Evolutionary conservation across 352 stramenopile species (phyloP), one percentile per base, ranked within the genome.

Genomic region (Globisporangium alternatum): DNA sequence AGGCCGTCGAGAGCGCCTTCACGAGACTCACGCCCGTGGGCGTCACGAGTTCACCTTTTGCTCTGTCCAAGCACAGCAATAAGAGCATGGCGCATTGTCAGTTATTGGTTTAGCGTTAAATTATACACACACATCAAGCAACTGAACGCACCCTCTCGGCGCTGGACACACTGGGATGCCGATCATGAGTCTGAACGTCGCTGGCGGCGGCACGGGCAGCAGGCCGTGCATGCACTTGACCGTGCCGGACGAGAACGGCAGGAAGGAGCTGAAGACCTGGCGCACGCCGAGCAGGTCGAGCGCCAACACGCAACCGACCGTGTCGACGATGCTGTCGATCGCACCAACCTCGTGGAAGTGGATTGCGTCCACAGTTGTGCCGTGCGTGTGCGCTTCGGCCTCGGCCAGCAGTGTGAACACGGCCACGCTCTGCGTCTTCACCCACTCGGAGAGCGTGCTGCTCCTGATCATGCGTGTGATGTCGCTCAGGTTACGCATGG

Each of bases 291-390:
- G 78, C 63, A 98, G 59, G 71, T 98, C 84, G 28, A 99, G 72
- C 1, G 95, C 96, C 10, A 98, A 67, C 35, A 99, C 81, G 1
- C 90, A 97, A 1, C 97, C 97, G 48, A 99, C 91, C 7, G 96
- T 98, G 76, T 99, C 96, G 28, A 99, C 81, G 72, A 99, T 98
- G 64, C 90, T 98, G 81, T 99, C 96, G 66, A 99, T 96, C 19
- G 96, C 93, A 25, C 97, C 97, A 6, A 99, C 97, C 76, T 99
- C 97, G 72, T 99, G 97, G 75, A 99, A 99, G 71, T 99, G 96
- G 54, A 99, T 96, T 65, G 84, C 68, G 12, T 99, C 91, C 30
- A 98, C 65, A 5, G 80, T 79, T 30, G 95, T 94, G 39, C 96
- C 95, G 72, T 99, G 97, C 35, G 95, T 98, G 31, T 91, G 76